Evolutionary conservation across 139 green algal genomes (phyloP).

Genomic region (Chlorokybus atmophyticus): DNA sequence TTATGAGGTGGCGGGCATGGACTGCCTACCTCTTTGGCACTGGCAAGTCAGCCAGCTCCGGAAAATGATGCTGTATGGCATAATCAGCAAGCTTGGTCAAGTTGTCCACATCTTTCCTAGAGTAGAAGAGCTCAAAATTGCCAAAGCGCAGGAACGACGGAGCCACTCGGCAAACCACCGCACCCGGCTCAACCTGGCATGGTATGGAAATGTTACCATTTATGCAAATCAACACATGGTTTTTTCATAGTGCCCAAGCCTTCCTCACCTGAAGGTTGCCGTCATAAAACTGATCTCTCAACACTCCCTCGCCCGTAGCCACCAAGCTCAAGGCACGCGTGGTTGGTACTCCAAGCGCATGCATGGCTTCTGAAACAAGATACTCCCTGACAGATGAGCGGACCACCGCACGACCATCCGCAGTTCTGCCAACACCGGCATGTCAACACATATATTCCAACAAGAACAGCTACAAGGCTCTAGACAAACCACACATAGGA

Average conservation of each 20-base stretch:
- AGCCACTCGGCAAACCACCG: neutral
- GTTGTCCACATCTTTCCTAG: neutral
- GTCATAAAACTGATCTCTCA: neutral
- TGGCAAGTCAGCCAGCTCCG: neutral
- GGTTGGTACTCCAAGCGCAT: conserved; percentile 25
- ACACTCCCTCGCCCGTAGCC: conserved; percentile 5
- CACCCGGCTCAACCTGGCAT: neutral
- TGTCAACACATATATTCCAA: neutral
- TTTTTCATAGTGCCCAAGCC: no score
- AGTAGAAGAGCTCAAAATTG: neutral
- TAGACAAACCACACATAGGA: neutral
- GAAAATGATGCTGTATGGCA: neutral
- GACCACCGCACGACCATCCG: conserved; percentile 36
- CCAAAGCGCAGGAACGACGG: conserved; percentile 1
- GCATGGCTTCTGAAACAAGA: conserved; percentile 50
- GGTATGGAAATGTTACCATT: no score
- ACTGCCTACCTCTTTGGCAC: neutral
- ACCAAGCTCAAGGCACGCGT: conserved; percentile 16
- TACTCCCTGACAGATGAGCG: conserved; percentile 55
- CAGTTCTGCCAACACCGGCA: conserved; percentile 23
- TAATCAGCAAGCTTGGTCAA: neutral
- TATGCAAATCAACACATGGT: no score
- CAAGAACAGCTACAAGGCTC: neutral
- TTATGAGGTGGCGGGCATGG: no score
- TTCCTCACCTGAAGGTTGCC: neutral